These are phyloP conservation scores for Cercospora brassicicola DNA, from an alignment of 2,329 filamentous ascomycete genomes.

Conservation along the genomic window DNA sequence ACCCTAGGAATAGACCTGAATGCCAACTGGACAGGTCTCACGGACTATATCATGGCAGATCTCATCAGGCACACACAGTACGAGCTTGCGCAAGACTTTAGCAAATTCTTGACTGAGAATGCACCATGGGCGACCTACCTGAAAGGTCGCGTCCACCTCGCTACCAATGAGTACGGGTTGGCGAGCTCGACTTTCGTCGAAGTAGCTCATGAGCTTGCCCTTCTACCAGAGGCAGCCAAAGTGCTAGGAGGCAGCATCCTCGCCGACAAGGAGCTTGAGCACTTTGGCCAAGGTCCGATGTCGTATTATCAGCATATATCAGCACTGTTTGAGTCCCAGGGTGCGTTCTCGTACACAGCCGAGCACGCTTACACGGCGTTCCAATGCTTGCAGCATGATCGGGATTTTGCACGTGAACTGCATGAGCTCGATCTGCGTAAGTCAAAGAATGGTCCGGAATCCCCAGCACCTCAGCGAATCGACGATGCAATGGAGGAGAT, in stretches of 20 bases:
- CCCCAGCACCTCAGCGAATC: conserved; percentile 32
- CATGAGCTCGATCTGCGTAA: conserved; percentile 33
- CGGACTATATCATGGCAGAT: conserved; percentile 44
- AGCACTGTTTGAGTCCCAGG: conserved; percentile 74
- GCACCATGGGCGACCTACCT: conserved; percentile 68
- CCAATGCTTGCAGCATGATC: conserved; percentile 25
- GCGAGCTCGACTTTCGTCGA: conserved; percentile 78
- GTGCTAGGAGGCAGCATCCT: conserved; percentile 56
- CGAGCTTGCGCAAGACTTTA: conserved; percentile 60
- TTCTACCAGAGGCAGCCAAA: conserved; percentile 8
- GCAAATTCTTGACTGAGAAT: conserved; percentile 59
- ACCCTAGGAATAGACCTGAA: conserved; percentile 43
- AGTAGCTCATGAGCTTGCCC: conserved; percentile 52
- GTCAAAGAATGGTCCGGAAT: conserved; percentile 28
- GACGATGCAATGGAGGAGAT: conserved; percentile 39
- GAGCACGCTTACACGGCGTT: conserved; percentile 67
- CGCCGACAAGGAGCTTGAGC: conserved; percentile 69
- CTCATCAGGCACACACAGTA: conserved; percentile 47
- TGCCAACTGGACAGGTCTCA: conserved; percentile 43
- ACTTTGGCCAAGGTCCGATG: conserved; percentile 70
- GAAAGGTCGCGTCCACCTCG: conserved; percentile 75
- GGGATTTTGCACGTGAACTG: conserved; percentile 31
- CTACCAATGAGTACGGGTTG: conserved; percentile 68
- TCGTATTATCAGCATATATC: conserved; percentile 87
- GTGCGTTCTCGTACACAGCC: conserved; percentile 75